Conservation (phyloP, 345 rosid genomes). For the Eucalyptus pauciflora region DNA sequence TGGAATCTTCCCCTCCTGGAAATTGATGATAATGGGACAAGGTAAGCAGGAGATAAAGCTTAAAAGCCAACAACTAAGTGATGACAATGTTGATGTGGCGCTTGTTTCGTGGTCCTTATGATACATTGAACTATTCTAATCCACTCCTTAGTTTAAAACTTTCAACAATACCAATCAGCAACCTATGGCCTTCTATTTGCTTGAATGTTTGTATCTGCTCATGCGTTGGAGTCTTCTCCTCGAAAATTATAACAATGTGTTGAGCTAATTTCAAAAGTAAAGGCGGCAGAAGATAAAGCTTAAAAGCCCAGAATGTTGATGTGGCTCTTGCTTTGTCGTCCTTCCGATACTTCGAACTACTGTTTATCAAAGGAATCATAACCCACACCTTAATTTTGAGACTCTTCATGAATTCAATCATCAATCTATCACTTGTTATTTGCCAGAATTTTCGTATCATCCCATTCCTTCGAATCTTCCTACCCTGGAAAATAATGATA, state of each 20-base stretch:
- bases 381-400: background rate
- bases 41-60: background rate
- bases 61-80: too few relatives aligned
- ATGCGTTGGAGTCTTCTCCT: background rate
- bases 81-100: background rate
- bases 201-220: too few relatives aligned
- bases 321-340: constrained; percentile 17
- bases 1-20: constrained; percentile 54
- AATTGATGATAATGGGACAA: background rate
- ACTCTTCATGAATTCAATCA: background rate
- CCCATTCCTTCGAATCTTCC: background rate
- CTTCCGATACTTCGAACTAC: constrained; percentile 22
- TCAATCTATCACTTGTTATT: background rate
- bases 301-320: background rate
- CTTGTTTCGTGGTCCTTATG: constrained; percentile 46
- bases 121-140: background rate
- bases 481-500: background rate
- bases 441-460: background rate
- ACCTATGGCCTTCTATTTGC: too few relatives aligned
- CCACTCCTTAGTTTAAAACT: too few relatives aligned
- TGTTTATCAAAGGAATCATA: constrained; percentile 33
- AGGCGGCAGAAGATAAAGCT: background rate
- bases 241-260: background rate
- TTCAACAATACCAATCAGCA: too few relatives aligned
- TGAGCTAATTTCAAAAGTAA: background rate